These are phyloP conservation scores for Neurospora tetrasperma DNA, from an alignment of 495 filamentous ascomycete genomes.

Conservation along the genomic window DNA sequence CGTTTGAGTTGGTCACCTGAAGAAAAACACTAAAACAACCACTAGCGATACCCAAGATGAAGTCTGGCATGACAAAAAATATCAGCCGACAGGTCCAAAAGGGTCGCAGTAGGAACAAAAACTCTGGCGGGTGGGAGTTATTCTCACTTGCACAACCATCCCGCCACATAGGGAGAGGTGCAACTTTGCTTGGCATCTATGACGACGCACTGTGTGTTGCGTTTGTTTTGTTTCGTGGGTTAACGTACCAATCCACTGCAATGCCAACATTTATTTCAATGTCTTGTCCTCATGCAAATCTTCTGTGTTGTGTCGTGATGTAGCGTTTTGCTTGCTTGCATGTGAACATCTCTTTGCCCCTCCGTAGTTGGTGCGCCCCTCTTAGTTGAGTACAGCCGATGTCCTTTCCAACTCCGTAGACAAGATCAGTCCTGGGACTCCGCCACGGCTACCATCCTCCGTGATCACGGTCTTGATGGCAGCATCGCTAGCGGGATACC, in stretches of 20 bases:
- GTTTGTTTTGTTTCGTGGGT: background rate
- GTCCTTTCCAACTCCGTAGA: conserved; percentile 38
- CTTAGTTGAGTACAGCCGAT: background rate
- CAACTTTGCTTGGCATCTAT: background rate
- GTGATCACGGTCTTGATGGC: conserved; percentile 25
- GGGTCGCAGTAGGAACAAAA: background rate
- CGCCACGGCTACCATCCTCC: conserved; percentile 59
- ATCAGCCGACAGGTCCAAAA: background rate
- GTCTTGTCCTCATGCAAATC: background rate
- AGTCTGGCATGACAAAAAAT: background rate
- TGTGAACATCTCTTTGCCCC: background rate
- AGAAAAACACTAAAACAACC: background rate
- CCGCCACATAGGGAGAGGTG: background rate
- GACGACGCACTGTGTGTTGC: background rate
- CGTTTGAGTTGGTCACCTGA: background rate
- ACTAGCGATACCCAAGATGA: background rate
- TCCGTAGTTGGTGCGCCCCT: background rate
- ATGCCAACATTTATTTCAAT: background rate
- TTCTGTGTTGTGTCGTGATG: background rate
- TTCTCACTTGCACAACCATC: background rate
- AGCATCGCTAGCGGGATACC: conserved; percentile 14
- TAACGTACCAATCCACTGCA: background rate
- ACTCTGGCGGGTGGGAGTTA: background rate
- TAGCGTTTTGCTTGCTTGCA: background rate
- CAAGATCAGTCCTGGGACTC: conserved; percentile 43